Base-by-base conservation (phyloP, 257 asterid species). In the Solanum tarapatanum region DNA sequence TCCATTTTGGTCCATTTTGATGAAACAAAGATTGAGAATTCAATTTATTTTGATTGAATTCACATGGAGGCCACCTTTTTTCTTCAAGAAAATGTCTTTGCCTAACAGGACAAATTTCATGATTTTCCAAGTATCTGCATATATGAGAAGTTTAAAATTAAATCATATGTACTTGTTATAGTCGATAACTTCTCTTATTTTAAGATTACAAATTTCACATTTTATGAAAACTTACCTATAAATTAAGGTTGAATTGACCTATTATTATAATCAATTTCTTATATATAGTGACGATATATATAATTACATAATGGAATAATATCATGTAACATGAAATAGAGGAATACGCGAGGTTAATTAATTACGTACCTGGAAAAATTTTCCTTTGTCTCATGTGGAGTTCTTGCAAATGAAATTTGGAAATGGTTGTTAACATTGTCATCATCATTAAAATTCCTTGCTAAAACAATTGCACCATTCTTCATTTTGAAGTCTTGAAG, bases 1-100 rank as follows among this genome's bases (percentile, higher is more conserved):
- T 87, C 92, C 91, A 90, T 12, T 82, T 84, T 87, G 55, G 32
- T 74, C 82, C 82, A 21, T 0, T 23, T 21, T 74, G 82, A 21
- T 83, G 87, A 83, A 74, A 82, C 37, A 80, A 60, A 82, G 86
- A 88, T 23, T 89, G 89, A 21, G 87, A 87, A 74, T 26, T 62
- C 7, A 66, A 88, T 64, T 43, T 45, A 79, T 89, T 88, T 82
- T 74, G 88, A 35, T 89, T 80, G 37, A 92, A 23, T 55, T 93
- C 92, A 76, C 87, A 66, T 3, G 93, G 93, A 37, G 96, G 93
- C 94, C 98, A 93, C 89, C 93, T 91, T 90, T 93, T 94, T 83
- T 91, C 98, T 90, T 92, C 96, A 83, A 88, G 91, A 88, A 93
- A 89, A 32, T 89, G 92, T 62, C 87, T 91, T 17, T 93, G 92